Evolutionary conservation across 768 basidiomycete genomes (phyloP).

Genomic region (Lyophyllum semitale): DNA sequence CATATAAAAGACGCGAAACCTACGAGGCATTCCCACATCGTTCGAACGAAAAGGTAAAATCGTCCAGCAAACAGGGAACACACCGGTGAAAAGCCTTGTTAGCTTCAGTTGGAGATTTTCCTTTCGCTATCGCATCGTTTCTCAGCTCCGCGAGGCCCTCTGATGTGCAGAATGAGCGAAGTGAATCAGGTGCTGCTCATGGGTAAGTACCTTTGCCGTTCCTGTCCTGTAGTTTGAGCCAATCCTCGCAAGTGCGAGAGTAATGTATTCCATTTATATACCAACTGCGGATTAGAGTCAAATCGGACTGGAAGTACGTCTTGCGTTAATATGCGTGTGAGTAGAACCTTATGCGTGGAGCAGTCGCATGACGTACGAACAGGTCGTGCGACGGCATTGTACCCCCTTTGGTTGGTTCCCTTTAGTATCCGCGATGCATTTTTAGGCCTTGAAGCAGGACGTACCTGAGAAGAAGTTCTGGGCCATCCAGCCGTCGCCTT

Average conservation of each 20-base stretch:
- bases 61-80: neutral
- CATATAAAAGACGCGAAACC: conserved; percentile 73
- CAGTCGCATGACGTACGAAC: conserved; percentile 34
- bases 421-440: neutral
- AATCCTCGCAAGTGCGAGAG: conserved; percentile 63
- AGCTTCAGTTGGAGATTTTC: conserved; percentile 48
- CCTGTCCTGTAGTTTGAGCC: conserved; percentile 60
- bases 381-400: conserved; percentile 73
- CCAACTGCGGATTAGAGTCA: conserved; percentile 60
- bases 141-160: conserved; percentile 51
- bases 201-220: conserved; percentile 39
- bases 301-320: conserved; percentile 66
- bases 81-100: conserved; percentile 61
- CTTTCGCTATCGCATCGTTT: conserved; percentile 48
- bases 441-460: neutral
- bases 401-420: conserved; percentile 42
- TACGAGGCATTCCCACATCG: too few relatives aligned
- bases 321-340: conserved; percentile 19
- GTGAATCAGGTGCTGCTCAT: neutral
- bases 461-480: conserved; percentile 68
- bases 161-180: conserved; percentile 4
- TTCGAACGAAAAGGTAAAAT: neutral
- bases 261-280: conserved; percentile 68
- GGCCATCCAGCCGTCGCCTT: conserved; percentile 75
- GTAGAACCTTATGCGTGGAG: neutral